Percentiles rank a stretch among this genome's conserved stretches.
These are phyloP conservation scores for Dipsacomyces acuminosporus DNA, from an alignment of 371 early-diverging fungal genomes.

Conservation along the genomic window DNA sequence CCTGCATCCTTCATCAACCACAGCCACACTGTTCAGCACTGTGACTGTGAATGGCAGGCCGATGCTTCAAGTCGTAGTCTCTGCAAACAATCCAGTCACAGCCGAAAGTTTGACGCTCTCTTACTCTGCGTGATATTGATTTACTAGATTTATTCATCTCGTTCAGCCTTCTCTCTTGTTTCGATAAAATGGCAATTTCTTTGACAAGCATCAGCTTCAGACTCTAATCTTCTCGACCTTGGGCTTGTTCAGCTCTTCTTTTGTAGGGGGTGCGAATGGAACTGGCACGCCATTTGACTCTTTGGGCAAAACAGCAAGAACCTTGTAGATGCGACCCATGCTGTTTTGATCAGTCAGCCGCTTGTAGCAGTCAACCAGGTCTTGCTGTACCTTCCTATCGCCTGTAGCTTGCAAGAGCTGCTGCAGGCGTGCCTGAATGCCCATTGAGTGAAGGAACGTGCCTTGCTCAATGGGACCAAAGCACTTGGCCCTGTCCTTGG, in stretches of 20 bases:
- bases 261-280: constrained; percentile 37
- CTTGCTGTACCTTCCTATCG: constrained; percentile 51
- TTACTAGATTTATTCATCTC: too few relatives aligned
- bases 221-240: constrained; percentile 23
- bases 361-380: constrained; percentile 64
- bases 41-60: constrained; percentile 33
- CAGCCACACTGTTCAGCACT: constrained; percentile 18
- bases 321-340: constrained; percentile 81
- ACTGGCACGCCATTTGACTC: constrained; percentile 20
- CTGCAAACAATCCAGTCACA: constrained; percentile 11
- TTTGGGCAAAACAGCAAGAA: constrained; percentile 60
- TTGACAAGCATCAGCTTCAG: not conserved
- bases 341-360: constrained; percentile 65
- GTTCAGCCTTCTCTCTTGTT: too few relatives aligned
- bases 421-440: constrained; percentile 73
- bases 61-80: constrained; percentile 34
- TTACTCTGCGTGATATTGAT: constrained; percentile 2
- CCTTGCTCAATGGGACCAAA: constrained; percentile 84
- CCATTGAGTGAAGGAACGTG: constrained; percentile 73
- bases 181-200: not conserved
- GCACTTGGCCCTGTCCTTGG: constrained; percentile 48
- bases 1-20: not conserved
- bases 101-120: constrained; percentile 24
- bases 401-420: constrained; percentile 62
- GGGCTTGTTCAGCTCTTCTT: constrained; percentile 16